Evolutionary conservation across 768 basidiomycete genomes (phyloP).

Genomic region (Leucosporidium creatinivorum): DNA sequence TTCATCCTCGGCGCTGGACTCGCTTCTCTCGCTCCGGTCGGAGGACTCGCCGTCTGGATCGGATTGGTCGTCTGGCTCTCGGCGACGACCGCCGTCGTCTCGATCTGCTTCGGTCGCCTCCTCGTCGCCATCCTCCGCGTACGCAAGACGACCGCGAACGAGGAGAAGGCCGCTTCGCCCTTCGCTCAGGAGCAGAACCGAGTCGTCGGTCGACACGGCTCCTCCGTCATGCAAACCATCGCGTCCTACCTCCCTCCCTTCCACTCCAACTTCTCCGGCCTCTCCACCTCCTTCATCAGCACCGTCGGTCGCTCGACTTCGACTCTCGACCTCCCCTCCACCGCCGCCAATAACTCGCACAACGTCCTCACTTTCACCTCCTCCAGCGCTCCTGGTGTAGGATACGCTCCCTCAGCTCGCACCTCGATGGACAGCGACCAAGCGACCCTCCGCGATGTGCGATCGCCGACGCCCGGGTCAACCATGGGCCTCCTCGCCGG

Average conservation of each 20-base stretch:
- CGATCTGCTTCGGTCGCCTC: slow-evolving; percentile 32
- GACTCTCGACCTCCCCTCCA: slow-evolving; percentile 1
- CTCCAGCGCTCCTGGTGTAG: neutral
- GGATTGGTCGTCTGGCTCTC: slow-evolving; percentile 20
- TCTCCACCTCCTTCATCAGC: slow-evolving; percentile 22
- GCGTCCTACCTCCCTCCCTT: slow-evolving; percentile 4
- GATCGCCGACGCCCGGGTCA: slow-evolving; percentile 26
- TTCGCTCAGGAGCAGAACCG: slow-evolving; percentile 5
- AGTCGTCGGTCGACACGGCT: neutral
- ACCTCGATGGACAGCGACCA: slow-evolving; percentile 4
- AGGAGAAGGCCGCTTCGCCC: neutral
- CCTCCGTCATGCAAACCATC: neutral
- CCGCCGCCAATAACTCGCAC: neutral
- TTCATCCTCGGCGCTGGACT: slow-evolving; percentile 16
- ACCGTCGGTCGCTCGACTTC: slow-evolving; percentile 14
- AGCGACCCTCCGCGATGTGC: slow-evolving; percentile 5
- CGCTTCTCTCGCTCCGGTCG: neutral
- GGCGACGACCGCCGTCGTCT: slow-evolving; percentile 4
- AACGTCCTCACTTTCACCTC: neutral
- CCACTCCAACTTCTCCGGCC: slow-evolving; percentile 16
- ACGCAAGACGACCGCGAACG: slow-evolving; percentile 12
- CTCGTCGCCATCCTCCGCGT: slow-evolving; percentile 38
- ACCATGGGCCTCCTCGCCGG: slow-evolving; percentile 15
- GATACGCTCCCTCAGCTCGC: neutral
- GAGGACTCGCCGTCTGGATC: neutral